phyloP scores from a whole-genome alignment of 164 flowering plant genomes.

The Platanus orientalis region DNA sequence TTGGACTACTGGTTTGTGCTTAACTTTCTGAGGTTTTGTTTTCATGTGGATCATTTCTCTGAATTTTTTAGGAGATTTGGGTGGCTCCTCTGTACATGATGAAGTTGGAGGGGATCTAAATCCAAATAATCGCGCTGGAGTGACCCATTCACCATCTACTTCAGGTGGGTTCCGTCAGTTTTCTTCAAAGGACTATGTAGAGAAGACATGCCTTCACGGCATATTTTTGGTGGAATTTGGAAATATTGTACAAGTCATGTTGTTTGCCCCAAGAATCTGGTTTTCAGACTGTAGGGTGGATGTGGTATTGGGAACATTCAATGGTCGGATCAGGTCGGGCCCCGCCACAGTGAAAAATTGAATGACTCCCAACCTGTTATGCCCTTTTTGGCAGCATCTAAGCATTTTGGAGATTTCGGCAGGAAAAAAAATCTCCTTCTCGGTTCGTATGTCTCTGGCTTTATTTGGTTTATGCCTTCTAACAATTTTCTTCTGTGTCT shows the following conservation, averaged over 20 bases:
- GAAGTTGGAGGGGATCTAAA: conserved; percentile 61
- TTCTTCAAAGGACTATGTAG: conserved; percentile 89
- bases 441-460: conserved; percentile 96
- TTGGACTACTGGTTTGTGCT: background rate
- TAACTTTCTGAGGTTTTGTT: background rate
- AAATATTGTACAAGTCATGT: conserved; percentile 50
- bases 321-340: conserved; percentile 47
- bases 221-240: conserved; percentile 61
- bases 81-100: conserved; percentile 57
- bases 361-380: conserved; percentile 63
- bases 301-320: conserved; percentile 79
- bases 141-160: conserved; percentile 80
- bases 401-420: conserved; percentile 61
- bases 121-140: conserved; percentile 42
- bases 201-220: conserved; percentile 67
- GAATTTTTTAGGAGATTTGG: conserved; percentile 60
- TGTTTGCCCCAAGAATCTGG: conserved; percentile 53
- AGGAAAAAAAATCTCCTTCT: conserved; percentile 39
- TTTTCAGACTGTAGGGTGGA: conserved; percentile 71
- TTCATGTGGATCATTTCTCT: conserved; percentile 3
- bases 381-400: conserved; percentile 51
- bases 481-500: conserved; percentile 38
- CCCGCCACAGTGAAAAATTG: conserved; percentile 60
- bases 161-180: conserved; percentile 99
- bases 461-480: conserved; percentile 46